These are phyloP conservation scores for Pachysandra terminalis DNA, from an alignment of 164 flowering plant genomes.

Conservation along the genomic window DNA sequence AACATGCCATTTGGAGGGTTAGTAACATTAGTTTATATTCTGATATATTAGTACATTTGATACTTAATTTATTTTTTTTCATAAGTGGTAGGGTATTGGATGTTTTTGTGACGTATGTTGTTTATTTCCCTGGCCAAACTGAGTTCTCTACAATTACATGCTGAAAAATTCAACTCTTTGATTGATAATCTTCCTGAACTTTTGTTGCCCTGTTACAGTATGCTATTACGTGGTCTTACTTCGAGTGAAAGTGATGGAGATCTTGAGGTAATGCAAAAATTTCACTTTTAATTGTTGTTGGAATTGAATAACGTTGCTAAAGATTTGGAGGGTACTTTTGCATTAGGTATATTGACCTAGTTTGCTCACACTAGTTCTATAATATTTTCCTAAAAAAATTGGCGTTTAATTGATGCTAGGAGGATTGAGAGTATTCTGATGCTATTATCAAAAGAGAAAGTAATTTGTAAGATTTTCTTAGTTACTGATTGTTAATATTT, in stretches of 20 bases:
- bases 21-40: constrained; percentile 8
- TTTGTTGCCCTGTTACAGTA: constrained; percentile 45
- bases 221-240: constrained; percentile 81
- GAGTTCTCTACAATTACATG: background rate
- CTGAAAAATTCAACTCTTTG: constrained; percentile 1
- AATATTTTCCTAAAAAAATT: background rate
- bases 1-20: constrained; percentile 96
- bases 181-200: constrained; percentile 3
- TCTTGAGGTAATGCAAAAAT: constrained; percentile 65
- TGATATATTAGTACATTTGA: background rate
- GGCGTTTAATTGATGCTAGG: background rate
- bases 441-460: no score
- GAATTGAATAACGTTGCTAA: background rate
- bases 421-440: background rate
- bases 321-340: background rate
- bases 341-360: background rate
- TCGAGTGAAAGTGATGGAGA: constrained; percentile 68
- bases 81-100: background rate
- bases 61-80: background rate
- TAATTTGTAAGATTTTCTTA: no score
- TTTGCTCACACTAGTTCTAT: background rate
- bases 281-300: background rate
- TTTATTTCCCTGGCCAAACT: background rate
- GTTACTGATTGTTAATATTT: no score
- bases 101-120: background rate